A percentile compares a stretch with the other conserved stretches of the same genome.
Evolutionary conservation across 2,329 filamentous ascomycete species (phyloP).

Genomic region (Pochonia chlamydosporia): DNA sequence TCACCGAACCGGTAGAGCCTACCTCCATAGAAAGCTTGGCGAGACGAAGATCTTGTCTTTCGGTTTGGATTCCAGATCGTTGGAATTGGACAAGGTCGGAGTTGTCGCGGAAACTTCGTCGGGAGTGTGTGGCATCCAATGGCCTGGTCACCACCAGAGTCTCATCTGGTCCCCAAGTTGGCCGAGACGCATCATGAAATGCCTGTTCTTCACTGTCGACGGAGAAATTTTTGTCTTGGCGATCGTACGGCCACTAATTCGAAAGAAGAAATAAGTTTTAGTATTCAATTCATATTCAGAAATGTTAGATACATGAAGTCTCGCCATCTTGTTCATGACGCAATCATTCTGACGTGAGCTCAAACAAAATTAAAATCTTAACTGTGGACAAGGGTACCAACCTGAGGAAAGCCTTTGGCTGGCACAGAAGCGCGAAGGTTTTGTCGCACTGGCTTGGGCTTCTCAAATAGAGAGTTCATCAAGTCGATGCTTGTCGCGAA

Average conservation of each 20-base stretch:
- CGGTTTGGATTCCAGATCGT: conserved; percentile 50
- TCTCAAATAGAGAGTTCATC: conserved; percentile 89
- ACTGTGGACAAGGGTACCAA: conserved; percentile 55
- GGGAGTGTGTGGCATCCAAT: conserved; percentile 32
- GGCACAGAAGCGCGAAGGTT: conserved; percentile 45
- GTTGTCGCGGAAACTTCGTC: conserved; percentile 19
- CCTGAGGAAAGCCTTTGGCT: conserved; percentile 73
- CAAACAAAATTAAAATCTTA: conserved; percentile 24
- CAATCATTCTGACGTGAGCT: conserved; percentile 17
- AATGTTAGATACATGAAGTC: neutral
- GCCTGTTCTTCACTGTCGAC: conserved; percentile 58
- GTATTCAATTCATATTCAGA: conserved; percentile 35
- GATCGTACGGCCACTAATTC: conserved; percentile 79
- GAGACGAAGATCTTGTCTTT: conserved; percentile 58
- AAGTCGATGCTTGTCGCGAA: conserved; percentile 89
- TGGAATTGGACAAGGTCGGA: conserved; percentile 27
- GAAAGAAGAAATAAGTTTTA: conserved; percentile 18
- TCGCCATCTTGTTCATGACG: neutral
- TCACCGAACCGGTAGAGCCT: conserved; percentile 9
- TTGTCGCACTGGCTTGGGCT: conserved; percentile 54
- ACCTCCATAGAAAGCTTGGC: conserved; percentile 56
- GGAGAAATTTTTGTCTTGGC: conserved; percentile 64
- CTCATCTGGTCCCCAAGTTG: conserved; percentile 72
- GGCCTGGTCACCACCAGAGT: conserved; percentile 56
- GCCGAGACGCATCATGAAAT: conserved; percentile 70